Evolutionary conservation across 345 rosid species (phyloP).

Genomic region (Nephelium lappaceum): DNA sequence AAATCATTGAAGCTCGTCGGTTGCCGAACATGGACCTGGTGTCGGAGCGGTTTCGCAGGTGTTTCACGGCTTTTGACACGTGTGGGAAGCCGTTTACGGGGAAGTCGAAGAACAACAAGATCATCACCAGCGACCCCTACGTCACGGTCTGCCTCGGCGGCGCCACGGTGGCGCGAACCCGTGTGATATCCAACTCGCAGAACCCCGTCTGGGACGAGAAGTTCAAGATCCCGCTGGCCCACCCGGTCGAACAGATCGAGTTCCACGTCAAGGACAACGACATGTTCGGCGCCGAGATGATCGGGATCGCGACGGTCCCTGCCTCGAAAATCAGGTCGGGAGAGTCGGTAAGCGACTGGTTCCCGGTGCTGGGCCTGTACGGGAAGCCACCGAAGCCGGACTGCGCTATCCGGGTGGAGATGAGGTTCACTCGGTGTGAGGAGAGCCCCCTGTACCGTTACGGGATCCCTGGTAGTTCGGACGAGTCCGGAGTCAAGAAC

Average conservation of each 20-base stretch:
- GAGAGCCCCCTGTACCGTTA: slow-evolving; percentile 40
- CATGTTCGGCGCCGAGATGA: slow-evolving; percentile 76
- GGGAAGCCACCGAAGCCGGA: slow-evolving; percentile 76
- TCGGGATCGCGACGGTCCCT: slow-evolving; percentile 60
- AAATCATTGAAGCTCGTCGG: slow-evolving; percentile 67
- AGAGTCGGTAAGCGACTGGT: slow-evolving; percentile 60
- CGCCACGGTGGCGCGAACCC: slow-evolving; percentile 86
- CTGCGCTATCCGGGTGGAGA: slow-evolving; percentile 60
- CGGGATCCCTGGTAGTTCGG: slow-evolving; percentile 47
- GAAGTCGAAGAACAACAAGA: not conserved
- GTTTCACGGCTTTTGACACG: slow-evolving; percentile 40
- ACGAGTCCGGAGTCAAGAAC: slow-evolving; percentile 37
- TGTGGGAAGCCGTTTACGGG: slow-evolving; percentile 38
- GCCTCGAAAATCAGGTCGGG: slow-evolving; percentile 42
- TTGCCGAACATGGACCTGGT: slow-evolving; percentile 86
- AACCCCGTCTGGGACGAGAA: slow-evolving; percentile 74
- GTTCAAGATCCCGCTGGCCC: slow-evolving; percentile 72
- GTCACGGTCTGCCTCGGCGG: slow-evolving; percentile 72
- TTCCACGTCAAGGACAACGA: slow-evolving; percentile 80
- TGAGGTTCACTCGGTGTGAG: slow-evolving; percentile 57
- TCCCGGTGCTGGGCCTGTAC: slow-evolving; percentile 47
- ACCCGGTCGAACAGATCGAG: slow-evolving; percentile 61
- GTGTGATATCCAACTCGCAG: slow-evolving; percentile 66
- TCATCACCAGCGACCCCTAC: slow-evolving; percentile 56
- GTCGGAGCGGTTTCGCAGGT: slow-evolving; percentile 59